Base-by-base conservation (phyloP, 2,329 filamentous ascomycete genomes). In the Neofusicoccum parvum region DNA sequence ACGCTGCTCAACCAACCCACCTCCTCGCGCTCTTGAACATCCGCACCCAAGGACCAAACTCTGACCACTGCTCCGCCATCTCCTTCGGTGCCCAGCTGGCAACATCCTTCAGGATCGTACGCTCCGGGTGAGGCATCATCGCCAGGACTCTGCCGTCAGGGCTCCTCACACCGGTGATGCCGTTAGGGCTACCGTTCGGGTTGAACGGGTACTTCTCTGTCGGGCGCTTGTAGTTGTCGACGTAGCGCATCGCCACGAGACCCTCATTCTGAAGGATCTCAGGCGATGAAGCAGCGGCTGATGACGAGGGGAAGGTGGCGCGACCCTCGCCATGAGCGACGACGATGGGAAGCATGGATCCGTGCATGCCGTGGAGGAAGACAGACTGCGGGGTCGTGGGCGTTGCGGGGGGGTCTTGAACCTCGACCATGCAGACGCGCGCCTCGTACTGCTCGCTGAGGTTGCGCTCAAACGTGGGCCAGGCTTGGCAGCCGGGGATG, bases 91-190 rank as follows among this genome's bases (percentile, higher is more conserved):
- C 81, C 77, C 89, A 97, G 76, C 91, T 94, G 54, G 85, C 88
- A 67, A 93, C 89, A 66, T 92, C 91, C 65, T 87, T 88, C 81
- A 96, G 81, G 66, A 96, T 88, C 15, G 92, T 96, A n/a, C 93
- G 87, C 81, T 97, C 93, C 0, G 93, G 93, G 77, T 97, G 93
- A 67, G 94, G 94, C 93, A 97, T 97, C 81, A 97, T 87, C 6
- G 92, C 92, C 70, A 97, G 78, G 1, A 96, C 91, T 65, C 92
- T 86, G 12, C 93, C 93, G 74, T 96, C 90, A 49, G 82, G 85
- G 72, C 87, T 93, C 71, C 90, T 84, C 32, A 96, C 90, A 74
- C 89, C 92, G 0, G 93, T 91, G 69, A 97, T 90, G 74, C 92
- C 93, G 68, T 86, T 83, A 0, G 92, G 91, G 74, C 90, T 92